These are phyloP conservation scores for Phyllosticta citribraziliensis DNA, from an alignment of 2,329 filamentous ascomycete genomes.

Conservation along the genomic window DNA sequence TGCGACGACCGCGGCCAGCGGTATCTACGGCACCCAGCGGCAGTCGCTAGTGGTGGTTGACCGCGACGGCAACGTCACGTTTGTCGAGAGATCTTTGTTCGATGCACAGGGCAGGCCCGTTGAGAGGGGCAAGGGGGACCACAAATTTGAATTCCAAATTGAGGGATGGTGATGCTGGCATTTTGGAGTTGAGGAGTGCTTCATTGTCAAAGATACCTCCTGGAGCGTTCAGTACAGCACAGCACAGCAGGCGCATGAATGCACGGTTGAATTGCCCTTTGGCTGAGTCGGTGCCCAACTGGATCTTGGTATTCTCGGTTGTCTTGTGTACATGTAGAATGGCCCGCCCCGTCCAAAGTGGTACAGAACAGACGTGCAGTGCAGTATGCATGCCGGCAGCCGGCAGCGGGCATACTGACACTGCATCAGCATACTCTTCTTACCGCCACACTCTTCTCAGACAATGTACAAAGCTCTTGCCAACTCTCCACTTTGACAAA, in stretches of 20 bases:
- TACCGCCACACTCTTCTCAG: too few relatives aligned
- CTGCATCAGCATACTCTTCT: too few relatives aligned
- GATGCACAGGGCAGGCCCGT: constrained; percentile 42
- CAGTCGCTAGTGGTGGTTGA: constrained; percentile 52
- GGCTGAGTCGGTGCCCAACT: not conserved
- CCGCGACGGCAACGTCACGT: constrained; percentile 46
- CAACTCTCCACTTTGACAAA: too few relatives aligned
- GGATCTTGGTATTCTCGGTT: not conserved
- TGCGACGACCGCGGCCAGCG: constrained; percentile 31
- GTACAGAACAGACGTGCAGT: not conserved
- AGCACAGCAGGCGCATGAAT: not conserved
- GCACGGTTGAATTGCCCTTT: not conserved
- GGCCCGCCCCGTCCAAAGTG: not conserved
- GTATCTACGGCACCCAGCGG: constrained; percentile 55
- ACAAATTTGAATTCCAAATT: constrained; percentile 38
- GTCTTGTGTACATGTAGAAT: not conserved
- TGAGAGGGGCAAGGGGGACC: constrained; percentile 37
- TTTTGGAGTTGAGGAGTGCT: not conserved
- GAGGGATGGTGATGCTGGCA: constrained; percentile 26
- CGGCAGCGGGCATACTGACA: too few relatives aligned
- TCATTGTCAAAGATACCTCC: not conserved
- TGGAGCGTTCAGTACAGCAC: not conserved
- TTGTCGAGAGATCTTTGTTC: constrained; percentile 52
- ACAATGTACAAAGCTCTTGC: too few relatives aligned
- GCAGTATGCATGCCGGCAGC: not conserved